phyloP scores from a whole-genome alignment of 768 basidiomycete species.

The Mycena alexandri region DNA sequence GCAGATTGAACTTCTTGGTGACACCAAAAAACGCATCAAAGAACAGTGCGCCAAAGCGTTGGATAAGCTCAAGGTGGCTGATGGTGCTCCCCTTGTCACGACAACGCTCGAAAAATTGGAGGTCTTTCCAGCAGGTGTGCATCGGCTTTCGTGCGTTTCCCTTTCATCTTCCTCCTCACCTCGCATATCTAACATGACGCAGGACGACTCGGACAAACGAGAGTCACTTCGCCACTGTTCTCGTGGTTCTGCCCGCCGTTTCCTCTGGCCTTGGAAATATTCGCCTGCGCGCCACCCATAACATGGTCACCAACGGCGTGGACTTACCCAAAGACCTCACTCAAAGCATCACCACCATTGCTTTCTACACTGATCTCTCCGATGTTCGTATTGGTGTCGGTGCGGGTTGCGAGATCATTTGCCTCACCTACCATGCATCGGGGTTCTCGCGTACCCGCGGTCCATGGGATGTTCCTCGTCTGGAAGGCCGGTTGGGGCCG shows the following conservation, averaged over 20 bases:
- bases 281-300: background rate
- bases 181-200: background rate
- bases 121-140: constrained; percentile 9
- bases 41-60: background rate
- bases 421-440: constrained; percentile 7
- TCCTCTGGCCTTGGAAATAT: constrained; percentile 1
- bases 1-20: background rate
- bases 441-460: background rate
- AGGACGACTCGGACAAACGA: constrained; percentile 2
- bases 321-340: constrained; percentile 8
- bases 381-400: constrained; percentile 2
- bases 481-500: constrained; percentile 1
- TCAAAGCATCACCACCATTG: background rate
- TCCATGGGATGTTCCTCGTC: background rate
- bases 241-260: constrained; percentile 7
- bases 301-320: background rate
- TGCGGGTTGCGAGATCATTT: constrained; percentile 4
- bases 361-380: constrained; percentile 2
- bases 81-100: accelerated
- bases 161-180: background rate
- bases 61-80: background rate
- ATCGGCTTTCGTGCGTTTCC: constrained; percentile 18
- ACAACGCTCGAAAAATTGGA: background rate
- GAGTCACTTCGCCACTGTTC: constrained; percentile 11
- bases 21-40: background rate